Evolutionary conservation across 106 monocot species (phyloP), one percentile per base, ranked within the genome.

Genomic region (Phalaenopsis aphrodite): DNA sequence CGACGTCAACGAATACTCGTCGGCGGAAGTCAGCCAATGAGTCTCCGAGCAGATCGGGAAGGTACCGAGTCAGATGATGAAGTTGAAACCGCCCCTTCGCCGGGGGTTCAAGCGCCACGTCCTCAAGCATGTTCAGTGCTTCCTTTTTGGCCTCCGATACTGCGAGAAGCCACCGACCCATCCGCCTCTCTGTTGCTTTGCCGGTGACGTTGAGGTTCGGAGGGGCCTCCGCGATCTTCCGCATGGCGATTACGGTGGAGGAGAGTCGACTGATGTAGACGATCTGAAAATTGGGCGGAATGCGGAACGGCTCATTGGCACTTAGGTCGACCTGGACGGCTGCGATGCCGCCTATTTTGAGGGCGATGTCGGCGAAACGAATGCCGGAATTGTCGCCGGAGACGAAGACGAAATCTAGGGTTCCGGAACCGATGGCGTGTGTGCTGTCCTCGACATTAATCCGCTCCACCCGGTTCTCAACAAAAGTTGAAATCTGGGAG

Each of bases 71-170:
- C 66, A 76, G 75, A 21, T 41, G 78, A 66, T 79, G 78, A 64
- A 66, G 76, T 36, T 16, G 61, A 19, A 78, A 75, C 52, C 38
- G 21, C 42, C 48, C 75, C 48, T 78, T 46, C 38, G 66, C 38
- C 76, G 90, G 92, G 42, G 92, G 92, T 77, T 95, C 90, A 10
- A 92, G 87, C 3, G 86, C 83, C 56, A 80, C 89, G 43, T 86
- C 88, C 66, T 95, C 95, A 4, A 92, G 88, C 41, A 77, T 80
- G 41, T 77, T 72, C 43, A 92, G 74, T 12, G 83, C 88, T 21
- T 85, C 84, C 78, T 87, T 87, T 88, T 87, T 91, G 52, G 80
- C 55, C 39, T 82, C 66, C 67, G 84, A 84, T 41, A 91, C 78
- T 10, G 82, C 56, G 41, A 92, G 23, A 3, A 92, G 85, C 75